Evolutionary conservation across 2,329 filamentous ascomycete species (phyloP), one percentile per base, ranked within the genome.

Genomic region (Mariannaea elegans): DNA sequence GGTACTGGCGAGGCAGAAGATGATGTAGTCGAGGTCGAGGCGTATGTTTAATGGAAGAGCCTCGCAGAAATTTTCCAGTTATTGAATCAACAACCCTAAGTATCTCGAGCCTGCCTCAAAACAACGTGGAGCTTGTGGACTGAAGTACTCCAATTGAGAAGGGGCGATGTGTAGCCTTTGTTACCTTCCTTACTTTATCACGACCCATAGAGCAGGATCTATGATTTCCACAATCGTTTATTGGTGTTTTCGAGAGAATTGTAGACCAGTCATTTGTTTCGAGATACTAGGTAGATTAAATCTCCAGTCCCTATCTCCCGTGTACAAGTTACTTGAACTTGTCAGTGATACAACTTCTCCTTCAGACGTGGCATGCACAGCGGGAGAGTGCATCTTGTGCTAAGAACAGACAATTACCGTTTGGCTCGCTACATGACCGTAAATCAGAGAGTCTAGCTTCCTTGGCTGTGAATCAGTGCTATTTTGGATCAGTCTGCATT

Each of bases 341-440:
- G 10, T 12, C 21, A 59, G 56, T 59, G 56, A 54, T 50, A 46
- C 56, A 55, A 21, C 18, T 46, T 53, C 38, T 31, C 10, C 39
- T 9, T 4, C 32, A n/a, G 24, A 53, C 27, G 16, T 45, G 39
- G 27, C 45, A 46, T 32, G 16, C 50, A 34, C 38, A 19, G 23
- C 39, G 18, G 42, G 24, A 32, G n/a, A 32, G 18, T 29, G 52
- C 34, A 55, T 48, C 34, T 24, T 47, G 32, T 39, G 32, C 18
- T 32, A 31, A 23, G n/a, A 29, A 6, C 24, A 36, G 23, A 27
- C 12, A 24, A 47, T 16, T 34, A 10, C 18, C 23, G 32, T 19
- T 29, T 31, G 13, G 16, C 18, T 55, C 52, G 44, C 44, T 9
- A 55, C 16, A 18, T 31, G 2, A 2, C 24, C 18, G 36, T 41